Evolutionary conservation across 129 eudicot species (phyloP), one percentile per base, ranked within the genome.

Genomic region (Chrysanthemum lavandulifolium): DNA sequence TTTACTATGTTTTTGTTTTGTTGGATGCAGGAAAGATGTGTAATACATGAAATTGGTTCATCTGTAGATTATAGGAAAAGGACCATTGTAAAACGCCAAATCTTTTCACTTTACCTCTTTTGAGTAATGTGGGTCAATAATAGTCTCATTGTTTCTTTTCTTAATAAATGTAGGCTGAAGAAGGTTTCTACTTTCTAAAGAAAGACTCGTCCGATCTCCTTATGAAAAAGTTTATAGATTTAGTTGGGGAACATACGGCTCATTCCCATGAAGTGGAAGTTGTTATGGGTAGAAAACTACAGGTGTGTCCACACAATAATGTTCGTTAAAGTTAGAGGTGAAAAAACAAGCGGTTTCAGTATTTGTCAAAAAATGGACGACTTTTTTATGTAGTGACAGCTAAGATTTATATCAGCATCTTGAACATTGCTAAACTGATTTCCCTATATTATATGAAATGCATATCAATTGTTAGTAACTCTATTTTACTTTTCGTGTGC

Each of bases 261-360:
- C 69, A 29, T 33, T 86, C 86, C 55, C 89, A 88, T 47, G 97
- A 85, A 76, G 97, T 86, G 29, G 99, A 94, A 82, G 99, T 94
- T 70, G 93, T 94, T 66, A 94, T 94, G 99, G 99, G 99, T 40
- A 88, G 99, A 80, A 94, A 82, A 79, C 82, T 94, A 63, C 84
- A 83, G 91, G 99, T 94, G 77, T 57, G 73, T 74, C 12, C 68
- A 31, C 40, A 50, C 27, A 5, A 14, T 11, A 27, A 51, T 16
- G 13, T 10, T 14, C 2, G 63, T 29, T 3, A 29, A 29, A 29
- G 33, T 29, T 50, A 68, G 23, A 63, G 68, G 51, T 36, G 19
- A 13, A 21, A 47, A 68, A 45, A 25, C 25, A 60, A 16, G 61
- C 48, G 4, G 61, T 57, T 57, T 13, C 10, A 0, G 40, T 27